These are phyloP conservation scores for Paraglomus brasilianum DNA, from an alignment of 192 early-diverging fungal genomes.

Conservation along the genomic window DNA sequence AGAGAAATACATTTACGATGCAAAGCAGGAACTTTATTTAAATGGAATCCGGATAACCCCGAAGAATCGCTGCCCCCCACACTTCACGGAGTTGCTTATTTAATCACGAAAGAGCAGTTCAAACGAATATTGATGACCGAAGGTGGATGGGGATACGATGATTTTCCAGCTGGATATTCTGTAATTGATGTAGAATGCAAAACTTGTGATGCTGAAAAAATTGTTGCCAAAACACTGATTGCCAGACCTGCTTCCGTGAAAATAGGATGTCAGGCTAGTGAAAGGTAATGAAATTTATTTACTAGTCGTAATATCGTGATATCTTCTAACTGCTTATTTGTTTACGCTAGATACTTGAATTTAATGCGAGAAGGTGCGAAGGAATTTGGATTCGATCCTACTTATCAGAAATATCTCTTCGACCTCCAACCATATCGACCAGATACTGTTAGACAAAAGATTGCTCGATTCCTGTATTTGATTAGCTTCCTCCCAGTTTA, in stretches of 20 bases:
- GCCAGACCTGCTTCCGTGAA: conserved; percentile 29
- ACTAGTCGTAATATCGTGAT: background rate
- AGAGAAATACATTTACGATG: conserved; percentile 34
- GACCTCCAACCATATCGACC: conserved; percentile 35
- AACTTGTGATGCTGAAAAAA: conserved; percentile 22
- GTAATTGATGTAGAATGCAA: conserved; percentile 38
- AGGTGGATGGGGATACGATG: conserved; percentile 39
- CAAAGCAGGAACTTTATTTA: conserved; percentile 30
- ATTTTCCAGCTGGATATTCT: conserved; percentile 40
- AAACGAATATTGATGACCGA: conserved; percentile 22
- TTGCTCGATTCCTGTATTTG: conserved; percentile 24
- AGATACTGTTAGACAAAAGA: conserved; percentile 22
- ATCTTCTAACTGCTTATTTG: background rate
- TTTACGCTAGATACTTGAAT: conserved; percentile 32
- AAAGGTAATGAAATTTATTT: background rate
- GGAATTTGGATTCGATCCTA: conserved; percentile 32
- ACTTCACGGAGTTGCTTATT: conserved; percentile 38
- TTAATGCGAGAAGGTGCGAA: conserved; percentile 35
- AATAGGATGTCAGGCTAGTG: conserved; percentile 33
- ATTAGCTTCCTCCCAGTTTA: conserved; percentile 18
- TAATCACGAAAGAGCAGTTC: conserved; percentile 36
- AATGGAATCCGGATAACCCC: conserved; percentile 37
- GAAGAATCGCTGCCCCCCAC: conserved; percentile 32
- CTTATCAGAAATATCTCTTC: conserved; percentile 35
- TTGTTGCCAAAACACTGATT: conserved; percentile 34